These are phyloP conservation scores for Ustulina deusta DNA, from an alignment of 2,329 filamentous ascomycete genomes.

Conservation along the genomic window DNA sequence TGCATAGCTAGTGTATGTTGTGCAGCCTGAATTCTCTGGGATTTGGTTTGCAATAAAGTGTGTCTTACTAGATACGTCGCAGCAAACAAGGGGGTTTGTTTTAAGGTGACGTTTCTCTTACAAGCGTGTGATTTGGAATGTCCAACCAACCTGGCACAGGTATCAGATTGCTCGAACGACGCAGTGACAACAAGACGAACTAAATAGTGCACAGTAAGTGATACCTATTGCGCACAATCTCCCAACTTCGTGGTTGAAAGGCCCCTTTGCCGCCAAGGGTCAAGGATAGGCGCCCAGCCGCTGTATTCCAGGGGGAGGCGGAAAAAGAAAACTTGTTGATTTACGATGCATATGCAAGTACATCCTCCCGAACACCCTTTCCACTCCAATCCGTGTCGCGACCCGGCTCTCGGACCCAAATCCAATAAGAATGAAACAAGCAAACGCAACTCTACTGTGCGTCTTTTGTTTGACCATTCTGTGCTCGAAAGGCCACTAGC, in stretches of 20 bases:
- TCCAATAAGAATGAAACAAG: constrained; percentile 5
- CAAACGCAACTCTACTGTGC: not conserved
- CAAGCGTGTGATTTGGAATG: not conserved
- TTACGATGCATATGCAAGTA: constrained; percentile 20
- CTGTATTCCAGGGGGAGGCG: not conserved
- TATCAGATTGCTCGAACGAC: constrained; percentile 10
- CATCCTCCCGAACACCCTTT: not conserved
- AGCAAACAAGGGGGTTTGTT: not conserved
- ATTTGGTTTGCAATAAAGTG: constrained; percentile 5
- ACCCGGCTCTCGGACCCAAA: not conserved
- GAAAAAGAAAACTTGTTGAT: constrained; percentile 8
- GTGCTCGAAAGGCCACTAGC: not conserved
- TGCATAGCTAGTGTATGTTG: not conserved
- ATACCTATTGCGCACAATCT: too few species aligned
- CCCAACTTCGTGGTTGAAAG: too few species aligned
- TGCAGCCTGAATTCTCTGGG: constrained; percentile 16
- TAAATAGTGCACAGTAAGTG: not conserved
- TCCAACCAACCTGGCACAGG: not conserved
- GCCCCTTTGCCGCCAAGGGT: not conserved
- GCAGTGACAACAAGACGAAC: not conserved
- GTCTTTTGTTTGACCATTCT: not conserved
- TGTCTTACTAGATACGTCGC: constrained; percentile 1
- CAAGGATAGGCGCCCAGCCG: not conserved
- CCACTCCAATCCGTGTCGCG: not conserved
- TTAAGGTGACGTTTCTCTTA: constrained; percentile 1